Base-by-base conservation (phyloP, 2,329 filamentous ascomycete species). In the Mollisia scopiformis region DNA sequence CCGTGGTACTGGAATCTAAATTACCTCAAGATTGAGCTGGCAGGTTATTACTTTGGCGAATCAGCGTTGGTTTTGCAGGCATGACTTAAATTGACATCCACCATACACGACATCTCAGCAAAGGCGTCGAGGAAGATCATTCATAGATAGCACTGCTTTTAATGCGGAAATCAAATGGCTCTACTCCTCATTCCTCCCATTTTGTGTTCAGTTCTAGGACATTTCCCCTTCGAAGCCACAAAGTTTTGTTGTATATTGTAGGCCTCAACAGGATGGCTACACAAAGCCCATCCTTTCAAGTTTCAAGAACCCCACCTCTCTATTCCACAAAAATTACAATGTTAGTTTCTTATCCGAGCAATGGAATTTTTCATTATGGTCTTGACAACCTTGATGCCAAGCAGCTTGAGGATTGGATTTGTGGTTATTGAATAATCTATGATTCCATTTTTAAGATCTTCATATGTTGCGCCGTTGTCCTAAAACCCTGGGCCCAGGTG, bases 1-100 rank as follows among this genome's bases (percentile, higher is more conserved):
- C 55, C 69, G 68, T 14, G 70, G 70, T 33, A 68, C 71, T 50
- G 67, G 70, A 39, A 61, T 66, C 47, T 64, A 55, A 58, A 16
- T n/a, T 52, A 51, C 31, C 14, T 33, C n/a, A 55, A 21, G 6
- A 13, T 33, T 50, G 6, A 1, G 19, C 39, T 10, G 39, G n/a
- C 21, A 43, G 10, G n/a, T 46, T 47, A 16, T 30, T 31, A 46
- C 27, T 50, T 47, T 23, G 50, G 50, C 5, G 49, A 50, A 37
- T 54, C 37, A 46, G 50, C 49, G 46, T 43, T 53, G 47, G 31
- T 54, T 52, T 25, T 52, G 11, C 27, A 47, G 21, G n/a, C 1
- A 46, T 49, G 27, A 41, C 3, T 55, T 35, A 23, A 21, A 21
- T 25, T 33, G 7, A 31, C 31, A 37, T n/a, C 28, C 19, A 10